phyloP scores from a whole-genome alignment of 352 stramenopile species.

The Globisporangium canariense region DNA sequence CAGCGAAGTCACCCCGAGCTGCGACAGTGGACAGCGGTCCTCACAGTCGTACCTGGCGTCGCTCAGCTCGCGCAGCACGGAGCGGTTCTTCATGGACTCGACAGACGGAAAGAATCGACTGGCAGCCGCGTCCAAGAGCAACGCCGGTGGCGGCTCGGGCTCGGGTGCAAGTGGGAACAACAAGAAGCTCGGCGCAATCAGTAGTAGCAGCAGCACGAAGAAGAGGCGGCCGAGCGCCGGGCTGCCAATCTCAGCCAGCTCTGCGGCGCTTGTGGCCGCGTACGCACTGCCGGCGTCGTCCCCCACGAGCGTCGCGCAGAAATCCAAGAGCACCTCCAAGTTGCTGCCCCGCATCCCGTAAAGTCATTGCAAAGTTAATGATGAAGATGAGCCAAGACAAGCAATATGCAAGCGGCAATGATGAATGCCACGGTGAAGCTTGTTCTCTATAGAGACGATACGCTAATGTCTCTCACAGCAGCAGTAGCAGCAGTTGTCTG shows the following conservation, averaged over 20 bases:
- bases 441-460: constrained; percentile 8
- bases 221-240: constrained; percentile 8
- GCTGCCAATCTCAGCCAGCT: constrained; percentile 1
- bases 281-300: constrained; percentile 20
- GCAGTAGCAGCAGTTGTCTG: neutral
- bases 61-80: constrained; percentile 31
- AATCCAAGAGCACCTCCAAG: constrained; percentile 37
- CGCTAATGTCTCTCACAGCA: neutral
- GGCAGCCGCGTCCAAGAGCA: constrained; percentile 14
- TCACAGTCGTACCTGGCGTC: constrained; percentile 20
- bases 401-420: neutral
- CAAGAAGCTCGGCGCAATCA: constrained; percentile 22
- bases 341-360: constrained; percentile 34
- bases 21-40: constrained; percentile 6
- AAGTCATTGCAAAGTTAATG: constrained; percentile 2
- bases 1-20: constrained; percentile 20
- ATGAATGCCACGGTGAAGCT: neutral
- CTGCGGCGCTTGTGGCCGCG: constrained; percentile 9
- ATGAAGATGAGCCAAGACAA: neutral
- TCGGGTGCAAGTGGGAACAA: constrained; percentile 16
- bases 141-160: neutral
- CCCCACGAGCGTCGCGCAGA: constrained; percentile 9
- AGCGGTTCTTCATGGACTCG: constrained; percentile 27
- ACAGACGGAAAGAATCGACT: constrained; percentile 14
- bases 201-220: constrained; percentile 25